Conservation (phyloP, 2,329 filamentous ascomycete genomes). For the Beauveria asiatica region DNA sequence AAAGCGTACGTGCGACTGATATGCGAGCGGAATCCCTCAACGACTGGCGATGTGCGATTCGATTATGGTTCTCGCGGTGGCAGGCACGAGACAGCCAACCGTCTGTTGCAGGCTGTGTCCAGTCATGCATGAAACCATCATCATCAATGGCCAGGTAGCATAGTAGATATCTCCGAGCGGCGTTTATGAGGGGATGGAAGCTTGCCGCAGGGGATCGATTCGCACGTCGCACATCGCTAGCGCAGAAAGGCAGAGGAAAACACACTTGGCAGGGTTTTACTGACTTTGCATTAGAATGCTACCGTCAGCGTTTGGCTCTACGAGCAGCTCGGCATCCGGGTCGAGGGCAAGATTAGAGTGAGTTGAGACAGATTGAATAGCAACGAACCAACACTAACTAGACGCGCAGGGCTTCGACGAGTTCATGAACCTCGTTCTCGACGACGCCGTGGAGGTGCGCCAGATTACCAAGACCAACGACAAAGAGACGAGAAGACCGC, state of each 20-base stretch:
- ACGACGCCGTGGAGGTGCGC: conserved; percentile 90
- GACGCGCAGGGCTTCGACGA: conserved; percentile 86
- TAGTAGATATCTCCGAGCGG: not conserved
- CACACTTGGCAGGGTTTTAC: not conserved
- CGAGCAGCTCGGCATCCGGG: conserved; percentile 87
- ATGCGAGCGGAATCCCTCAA: conserved; percentile 19
- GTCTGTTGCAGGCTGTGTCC: not conserved
- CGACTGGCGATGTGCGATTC: not conserved
- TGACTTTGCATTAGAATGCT: conserved; percentile 47
- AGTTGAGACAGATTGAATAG: conserved; percentile 22
- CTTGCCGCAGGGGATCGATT: not conserved
- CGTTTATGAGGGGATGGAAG: not conserved
- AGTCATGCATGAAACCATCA: not conserved
- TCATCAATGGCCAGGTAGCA: not conserved
- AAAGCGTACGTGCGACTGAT: conserved; percentile 33
- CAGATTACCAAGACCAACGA: conserved; percentile 70
- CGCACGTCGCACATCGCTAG: not conserved
- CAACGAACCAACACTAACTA: conserved; percentile 55
- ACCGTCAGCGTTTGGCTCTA: conserved; percentile 94
- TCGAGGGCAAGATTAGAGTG: conserved; percentile 94
- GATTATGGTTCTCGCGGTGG: not conserved
- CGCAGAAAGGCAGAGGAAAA: not conserved
- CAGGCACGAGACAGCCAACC: not conserved
- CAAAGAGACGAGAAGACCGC: conserved; percentile 65
- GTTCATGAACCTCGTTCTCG: conserved; percentile 97